Evolutionary conservation across 2,329 filamentous ascomycete species (phyloP), one percentile per base, ranked within the genome.

Genomic region (Xylaria sp.): DNA sequence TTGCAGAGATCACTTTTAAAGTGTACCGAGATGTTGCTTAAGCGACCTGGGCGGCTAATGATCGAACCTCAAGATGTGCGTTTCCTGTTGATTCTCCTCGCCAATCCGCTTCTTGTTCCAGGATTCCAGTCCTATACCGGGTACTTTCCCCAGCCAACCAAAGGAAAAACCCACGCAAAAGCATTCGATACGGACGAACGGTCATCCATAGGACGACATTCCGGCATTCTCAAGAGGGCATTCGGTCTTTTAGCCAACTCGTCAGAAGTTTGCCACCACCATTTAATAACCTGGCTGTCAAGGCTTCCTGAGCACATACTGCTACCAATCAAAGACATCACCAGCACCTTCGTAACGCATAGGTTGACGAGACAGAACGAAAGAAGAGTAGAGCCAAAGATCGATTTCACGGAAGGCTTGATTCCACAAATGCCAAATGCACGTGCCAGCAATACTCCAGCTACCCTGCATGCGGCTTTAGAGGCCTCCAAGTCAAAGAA

Each of bases 141-240:
- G 12, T 70, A 81, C 1, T 77, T 83, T 5, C 79, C 83, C 34
- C 78, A 78, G 50, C 76, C 77, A 10, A 76, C 69, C 44, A 73
- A 74, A 37, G 68, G 73, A 15, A 73, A 73, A 39, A 66, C 37
- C 10, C 48, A n/a, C 57, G 66, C 60, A 6, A 63, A 48, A 46
- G 63, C 67, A 41, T 57, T 34, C 1, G 73, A 74, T n/a, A 23
- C 34, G 20, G 74, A 75, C 41, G 65, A 73, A 34, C 72, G 67
- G 71, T 66, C 67, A 20, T 60, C 73, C 50, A 50, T 39, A 31
- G 91, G 90, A 1, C 89, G 92, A 68, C 92, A 97, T 80, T 94
- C 92, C 2, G 92, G 91, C 4, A 91, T 97, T 63, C 88, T 97
- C 75, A 97, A 97, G 79, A 89, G 94, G 46, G 90, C 97, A 48